These are phyloP conservation scores for Tylopilus sp. DNA, from an alignment of 1,284 basidiomycete species.

Conservation along the genomic window DNA sequence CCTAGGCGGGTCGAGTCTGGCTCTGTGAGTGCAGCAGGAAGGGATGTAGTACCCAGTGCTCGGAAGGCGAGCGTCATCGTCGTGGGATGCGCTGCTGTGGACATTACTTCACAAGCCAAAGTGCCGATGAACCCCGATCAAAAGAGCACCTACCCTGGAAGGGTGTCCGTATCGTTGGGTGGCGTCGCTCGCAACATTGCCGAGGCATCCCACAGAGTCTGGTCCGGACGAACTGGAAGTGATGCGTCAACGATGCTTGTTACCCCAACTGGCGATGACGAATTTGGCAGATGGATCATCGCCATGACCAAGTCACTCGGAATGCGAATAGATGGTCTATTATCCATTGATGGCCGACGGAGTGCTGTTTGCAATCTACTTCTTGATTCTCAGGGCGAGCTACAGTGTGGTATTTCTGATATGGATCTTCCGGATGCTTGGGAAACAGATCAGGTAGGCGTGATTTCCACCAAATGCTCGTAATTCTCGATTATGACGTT, in stretches of 20 bases:
- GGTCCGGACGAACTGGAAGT: slow-evolving; percentile 39
- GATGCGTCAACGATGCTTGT: slow-evolving; percentile 50
- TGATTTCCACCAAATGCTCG: slow-evolving; percentile 1
- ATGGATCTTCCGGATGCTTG: slow-evolving; percentile 75
- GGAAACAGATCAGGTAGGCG: slow-evolving; percentile 46
- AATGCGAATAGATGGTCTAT: slow-evolving; percentile 82
- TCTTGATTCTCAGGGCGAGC: slow-evolving; percentile 68
- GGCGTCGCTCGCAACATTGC: slow-evolving; percentile 96
- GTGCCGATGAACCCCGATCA: slow-evolving; percentile 31
- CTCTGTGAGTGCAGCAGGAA: not conserved
- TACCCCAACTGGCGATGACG: slow-evolving; percentile 66
- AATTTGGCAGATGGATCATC: slow-evolving; percentile 63
- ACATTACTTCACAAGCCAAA: slow-evolving; percentile 67
- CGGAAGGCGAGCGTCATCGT: slow-evolving; percentile 53
- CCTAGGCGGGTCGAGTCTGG: not conserved
- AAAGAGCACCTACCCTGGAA: slow-evolving; percentile 82
- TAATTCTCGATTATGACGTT: not conserved
- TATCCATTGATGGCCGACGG: slow-evolving; percentile 40
- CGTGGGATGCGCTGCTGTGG: slow-evolving; percentile 83
- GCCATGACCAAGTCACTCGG: slow-evolving; percentile 59
- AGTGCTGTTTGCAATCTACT: slow-evolving; percentile 87
- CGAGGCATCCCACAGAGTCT: slow-evolving; percentile 75
- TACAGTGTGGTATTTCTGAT: slow-evolving; percentile 87
- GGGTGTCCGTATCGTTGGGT: slow-evolving; percentile 72
- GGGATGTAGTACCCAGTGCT: not conserved